Conservation (phyloP, 495 filamentous ascomycete genomes). For the Cenococcum geophilum region DNA sequence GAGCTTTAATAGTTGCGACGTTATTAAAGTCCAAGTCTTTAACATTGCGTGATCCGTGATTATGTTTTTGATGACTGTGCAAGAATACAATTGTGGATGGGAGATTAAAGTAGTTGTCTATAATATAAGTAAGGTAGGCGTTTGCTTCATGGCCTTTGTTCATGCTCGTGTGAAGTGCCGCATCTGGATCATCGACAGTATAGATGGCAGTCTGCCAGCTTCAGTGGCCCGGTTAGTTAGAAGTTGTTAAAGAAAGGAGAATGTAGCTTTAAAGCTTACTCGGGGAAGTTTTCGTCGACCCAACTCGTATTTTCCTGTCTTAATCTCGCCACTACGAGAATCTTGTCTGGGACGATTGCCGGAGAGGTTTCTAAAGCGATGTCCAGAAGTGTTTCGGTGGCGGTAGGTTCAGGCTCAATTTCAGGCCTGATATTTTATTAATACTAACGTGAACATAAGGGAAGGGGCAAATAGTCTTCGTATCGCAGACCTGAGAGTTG, state of each 20-base stretch:
- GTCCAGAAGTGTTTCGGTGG: not conserved
- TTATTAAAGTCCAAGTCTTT: conserved; percentile 14
- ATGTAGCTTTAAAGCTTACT: conserved; percentile 2
- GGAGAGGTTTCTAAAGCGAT: conserved; percentile 1
- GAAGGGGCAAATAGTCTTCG: not conserved
- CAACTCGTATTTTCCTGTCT: conserved; percentile 1
- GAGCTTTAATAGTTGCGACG: conserved; percentile 14
- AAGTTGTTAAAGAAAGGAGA: conserved; percentile 2
- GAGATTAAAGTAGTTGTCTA: conserved; percentile 46
- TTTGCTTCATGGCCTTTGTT: conserved; percentile 47
- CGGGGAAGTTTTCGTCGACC: conserved; percentile 8
- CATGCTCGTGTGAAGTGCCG: conserved; percentile 39
- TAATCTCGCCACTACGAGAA: conserved; percentile 4
- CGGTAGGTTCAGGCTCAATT: not conserved
- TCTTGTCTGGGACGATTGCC: conserved; percentile 1
- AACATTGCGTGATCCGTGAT: conserved; percentile 12
- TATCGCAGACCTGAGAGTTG: not conserved
- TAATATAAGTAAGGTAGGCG: conserved; percentile 46
- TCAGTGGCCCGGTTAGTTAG: not conserved
- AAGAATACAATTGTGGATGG: conserved; percentile 43
- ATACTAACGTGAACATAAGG: conserved; percentile 1
- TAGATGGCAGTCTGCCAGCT: conserved; percentile 34
- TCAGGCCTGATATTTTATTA: not conserved
- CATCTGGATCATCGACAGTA: conserved; percentile 43
- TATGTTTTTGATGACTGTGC: conserved; percentile 31